phyloP scores from a whole-genome alignment of 1,139 yeast genomes.

The Pichia sp. region DNA sequence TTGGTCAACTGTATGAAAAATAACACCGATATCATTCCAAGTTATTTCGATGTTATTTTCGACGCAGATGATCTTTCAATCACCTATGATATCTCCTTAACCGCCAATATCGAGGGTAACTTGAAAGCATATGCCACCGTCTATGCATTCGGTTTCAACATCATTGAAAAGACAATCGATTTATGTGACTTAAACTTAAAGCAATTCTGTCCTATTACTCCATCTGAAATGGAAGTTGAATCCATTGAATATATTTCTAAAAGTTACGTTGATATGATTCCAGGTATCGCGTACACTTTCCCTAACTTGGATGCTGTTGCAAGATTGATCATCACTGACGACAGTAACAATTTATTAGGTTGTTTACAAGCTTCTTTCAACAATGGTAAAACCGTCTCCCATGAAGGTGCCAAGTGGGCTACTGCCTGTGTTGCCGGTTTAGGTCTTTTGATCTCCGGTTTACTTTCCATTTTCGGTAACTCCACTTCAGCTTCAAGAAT shows the following conservation, averaged over 20 bases:
- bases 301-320: slow-evolving; percentile 80
- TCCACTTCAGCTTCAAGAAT: slow-evolving; percentile 78
- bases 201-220: slow-evolving; percentile 76
- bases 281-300: slow-evolving; percentile 70
- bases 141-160: slow-evolving; percentile 71
- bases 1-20: slow-evolving; percentile 70
- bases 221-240: slow-evolving; percentile 68
- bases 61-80: slow-evolving; percentile 64
- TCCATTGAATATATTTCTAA: slow-evolving; percentile 56
- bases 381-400: slow-evolving; percentile 74
- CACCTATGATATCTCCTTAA: slow-evolving; percentile 58
- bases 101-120: slow-evolving; percentile 57
- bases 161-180: slow-evolving; percentile 53
- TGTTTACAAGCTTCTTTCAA: slow-evolving; percentile 70
- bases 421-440: slow-evolving; percentile 79
- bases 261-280: slow-evolving; percentile 49
- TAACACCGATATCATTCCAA: slow-evolving; percentile 60
- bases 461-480: slow-evolving; percentile 71
- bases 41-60: slow-evolving; percentile 64
- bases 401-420: slow-evolving; percentile 80
- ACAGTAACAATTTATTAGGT: slow-evolving; percentile 47
- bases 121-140: slow-evolving; percentile 61
- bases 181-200: slow-evolving; percentile 67
- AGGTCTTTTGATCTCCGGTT: slow-evolving; percentile 68
- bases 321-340: slow-evolving; percentile 43